These are phyloP conservation scores for Lactarius psammicola DNA, from an alignment of 768 basidiomycete genomes.

Conservation along the genomic window DNA sequence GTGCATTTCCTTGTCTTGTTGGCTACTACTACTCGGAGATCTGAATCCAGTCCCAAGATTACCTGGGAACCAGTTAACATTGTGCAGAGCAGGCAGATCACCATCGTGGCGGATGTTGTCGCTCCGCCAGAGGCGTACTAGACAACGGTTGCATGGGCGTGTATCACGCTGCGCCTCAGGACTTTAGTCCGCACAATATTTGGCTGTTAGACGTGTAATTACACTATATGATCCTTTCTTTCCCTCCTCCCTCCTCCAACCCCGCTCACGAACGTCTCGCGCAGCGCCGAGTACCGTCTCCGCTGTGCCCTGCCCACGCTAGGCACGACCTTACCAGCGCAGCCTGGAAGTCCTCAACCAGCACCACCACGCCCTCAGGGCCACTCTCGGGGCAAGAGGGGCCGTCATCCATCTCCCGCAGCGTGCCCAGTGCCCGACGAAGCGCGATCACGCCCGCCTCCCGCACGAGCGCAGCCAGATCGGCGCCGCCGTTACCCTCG, in stretches of 20 bases:
- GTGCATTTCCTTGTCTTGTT: too few species aligned
- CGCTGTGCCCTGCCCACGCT: slow-evolving; percentile 83
- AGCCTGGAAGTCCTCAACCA: slow-evolving; percentile 61
- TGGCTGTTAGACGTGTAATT: not conserved
- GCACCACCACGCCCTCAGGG: slow-evolving; percentile 46
- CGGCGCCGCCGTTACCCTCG: slow-evolving; percentile 91
- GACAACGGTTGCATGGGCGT: too few species aligned
- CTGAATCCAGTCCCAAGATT: too few species aligned
- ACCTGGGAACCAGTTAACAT: too few species aligned
- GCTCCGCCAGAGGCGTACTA: too few species aligned
- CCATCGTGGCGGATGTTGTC: too few species aligned
- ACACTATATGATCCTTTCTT: slow-evolving; percentile 18
- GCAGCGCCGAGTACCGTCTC: slow-evolving; percentile 74
- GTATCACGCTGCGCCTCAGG: too few species aligned
- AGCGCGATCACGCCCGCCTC: slow-evolving; percentile 90
- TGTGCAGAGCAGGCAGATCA: too few species aligned
- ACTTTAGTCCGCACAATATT: too few species aligned
- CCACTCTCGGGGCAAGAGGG: slow-evolving; percentile 29
- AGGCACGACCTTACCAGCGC: slow-evolving; percentile 81
- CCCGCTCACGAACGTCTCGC: slow-evolving; percentile 81
- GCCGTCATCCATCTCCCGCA: slow-evolving; percentile 56
- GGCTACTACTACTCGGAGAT: too few species aligned
- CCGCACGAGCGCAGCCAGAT: slow-evolving; percentile 81
- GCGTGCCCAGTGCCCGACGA: slow-evolving; percentile 60
- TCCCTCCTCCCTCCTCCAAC: slow-evolving; percentile 46